Percentiles rank a stretch among this genome's conserved stretches.
Conservation (phyloP, 305 asterid species). For the Fraxinus velutina region DNA sequence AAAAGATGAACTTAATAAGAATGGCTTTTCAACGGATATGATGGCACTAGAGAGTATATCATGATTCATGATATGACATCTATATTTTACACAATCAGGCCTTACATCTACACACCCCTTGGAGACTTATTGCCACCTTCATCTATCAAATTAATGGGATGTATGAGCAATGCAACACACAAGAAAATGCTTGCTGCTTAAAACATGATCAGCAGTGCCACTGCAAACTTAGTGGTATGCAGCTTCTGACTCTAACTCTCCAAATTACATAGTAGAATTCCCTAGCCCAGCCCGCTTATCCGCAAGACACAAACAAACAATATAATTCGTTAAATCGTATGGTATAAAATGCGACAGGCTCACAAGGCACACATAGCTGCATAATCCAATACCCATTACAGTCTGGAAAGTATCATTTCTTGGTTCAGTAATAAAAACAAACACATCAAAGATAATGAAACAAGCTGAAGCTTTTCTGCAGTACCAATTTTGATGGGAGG, state of each 20-base stretch:
- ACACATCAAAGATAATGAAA: background rate
- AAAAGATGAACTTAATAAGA: background rate
- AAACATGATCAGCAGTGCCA: background rate
- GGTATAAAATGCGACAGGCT: background rate
- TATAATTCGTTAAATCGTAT: background rate
- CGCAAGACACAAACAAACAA: background rate
- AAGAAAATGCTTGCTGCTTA: background rate
- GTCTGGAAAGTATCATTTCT: background rate
- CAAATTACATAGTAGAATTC: background rate
- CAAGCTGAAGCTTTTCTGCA: background rate
- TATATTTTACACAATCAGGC: background rate
- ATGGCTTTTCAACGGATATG: background rate
- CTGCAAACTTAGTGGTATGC: background rate
- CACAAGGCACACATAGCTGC: background rate
- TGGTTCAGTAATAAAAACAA: background rate
- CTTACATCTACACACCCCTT: background rate
- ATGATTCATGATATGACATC: background rate
- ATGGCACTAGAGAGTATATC: background rate
- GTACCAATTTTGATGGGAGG: constrained; percentile 40
- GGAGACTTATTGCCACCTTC: background rate
- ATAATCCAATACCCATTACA: background rate
- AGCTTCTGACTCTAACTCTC: background rate
- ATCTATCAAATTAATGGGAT: background rate
- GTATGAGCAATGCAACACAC: background rate
- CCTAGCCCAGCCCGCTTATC: background rate